Evolutionary conservation across 2,329 filamentous ascomycete genomes (phyloP), one percentile per base, ranked within the genome.

Genomic region (Xylariomycetidae sp.): DNA sequence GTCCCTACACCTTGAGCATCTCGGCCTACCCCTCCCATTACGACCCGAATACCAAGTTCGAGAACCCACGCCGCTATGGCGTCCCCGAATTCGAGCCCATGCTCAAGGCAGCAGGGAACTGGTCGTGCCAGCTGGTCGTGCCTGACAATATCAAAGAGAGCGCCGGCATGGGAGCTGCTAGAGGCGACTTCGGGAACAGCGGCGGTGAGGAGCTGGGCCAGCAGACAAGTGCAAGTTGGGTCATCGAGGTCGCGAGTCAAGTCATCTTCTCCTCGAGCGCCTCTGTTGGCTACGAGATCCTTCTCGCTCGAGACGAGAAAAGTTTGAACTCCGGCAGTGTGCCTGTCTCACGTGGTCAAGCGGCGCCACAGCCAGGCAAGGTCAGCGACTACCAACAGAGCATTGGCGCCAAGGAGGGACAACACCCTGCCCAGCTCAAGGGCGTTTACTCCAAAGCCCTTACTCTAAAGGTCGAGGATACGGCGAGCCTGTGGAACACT

Each of bases 51-150:
- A 67, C 72, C 45, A 88, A 86, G 56, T 80, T 84, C 48, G 75
- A 80, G 37, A 70, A 81, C 32, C 73, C 82, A 1, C 74, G 79
- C 32, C 69, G 70, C 32, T 80, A 88, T 63, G 86, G 85, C 29
- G 73, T 82, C 2, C 92, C 92, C 12, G 85, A 94, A 50, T 98
- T 92, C 53, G 92, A 98, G 62, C 90, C 92, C 29, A 90, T 95
- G 67, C 74, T 98, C 54, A 96, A 96, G 67, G 89, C 92, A 7
- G 92, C 89, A 19, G 89, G 87, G 6, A 79, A 74, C 28, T 98
- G 89, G 84, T 76, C 79, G 49, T 84, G 86, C 37, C 77, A 80
- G 52, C 72, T 98, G 43, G 70, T 77, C 5, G 80, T 98, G 1
- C 90, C 90, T 0, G 82, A 90, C 34, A 68, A 81, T 42, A 82